Percentiles rank a stretch among this genome's conserved stretches.
Evolutionary conservation across 768 basidiomycete species (phyloP).

Genomic region (Calocera cornea): DNA sequence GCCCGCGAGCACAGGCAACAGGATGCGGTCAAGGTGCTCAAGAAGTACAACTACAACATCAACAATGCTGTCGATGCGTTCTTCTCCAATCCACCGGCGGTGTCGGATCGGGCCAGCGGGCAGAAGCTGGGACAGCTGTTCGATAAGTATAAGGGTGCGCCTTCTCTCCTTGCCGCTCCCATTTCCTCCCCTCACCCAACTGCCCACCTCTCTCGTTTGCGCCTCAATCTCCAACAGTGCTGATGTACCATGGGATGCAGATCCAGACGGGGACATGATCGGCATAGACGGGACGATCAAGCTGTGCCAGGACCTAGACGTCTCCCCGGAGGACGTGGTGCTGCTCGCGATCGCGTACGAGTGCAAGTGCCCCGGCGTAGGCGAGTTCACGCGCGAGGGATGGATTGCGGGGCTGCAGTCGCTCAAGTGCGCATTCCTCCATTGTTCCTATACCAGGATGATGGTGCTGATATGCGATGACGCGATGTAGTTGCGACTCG

Average conservation of each 20-base stretch:
- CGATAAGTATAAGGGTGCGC: constrained; percentile 52
- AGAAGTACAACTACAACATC: constrained; percentile 12
- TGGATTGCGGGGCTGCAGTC: constrained; percentile 75
- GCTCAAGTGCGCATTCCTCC: constrained; percentile 51
- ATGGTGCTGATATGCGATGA: not conserved
- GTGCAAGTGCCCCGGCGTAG: constrained; percentile 59
- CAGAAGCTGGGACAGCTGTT: constrained; percentile 45
- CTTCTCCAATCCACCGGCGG: constrained; percentile 13
- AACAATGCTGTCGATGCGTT: constrained; percentile 18
- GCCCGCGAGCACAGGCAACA: constrained; percentile 9
- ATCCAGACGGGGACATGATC: constrained; percentile 49
- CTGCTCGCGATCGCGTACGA: constrained; percentile 71
- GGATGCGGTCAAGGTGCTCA: constrained; percentile 9
- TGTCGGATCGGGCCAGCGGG: not conserved
- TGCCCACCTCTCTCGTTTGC: not conserved
- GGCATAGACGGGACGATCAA: constrained; percentile 66
- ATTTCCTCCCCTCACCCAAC: not conserved
- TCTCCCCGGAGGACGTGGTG: constrained; percentile 70
- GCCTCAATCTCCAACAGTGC: not conserved
- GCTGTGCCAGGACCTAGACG: constrained; percentile 54
- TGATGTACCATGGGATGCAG: constrained; percentile 23
- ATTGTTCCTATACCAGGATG: constrained; percentile 1
- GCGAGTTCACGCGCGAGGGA: constrained; percentile 52
- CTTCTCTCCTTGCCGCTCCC: not conserved
- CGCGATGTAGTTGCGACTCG: constrained; percentile 46